phyloP scores from a whole-genome alignment of 768 basidiomycete genomes.

The Russula sp. region DNA sequence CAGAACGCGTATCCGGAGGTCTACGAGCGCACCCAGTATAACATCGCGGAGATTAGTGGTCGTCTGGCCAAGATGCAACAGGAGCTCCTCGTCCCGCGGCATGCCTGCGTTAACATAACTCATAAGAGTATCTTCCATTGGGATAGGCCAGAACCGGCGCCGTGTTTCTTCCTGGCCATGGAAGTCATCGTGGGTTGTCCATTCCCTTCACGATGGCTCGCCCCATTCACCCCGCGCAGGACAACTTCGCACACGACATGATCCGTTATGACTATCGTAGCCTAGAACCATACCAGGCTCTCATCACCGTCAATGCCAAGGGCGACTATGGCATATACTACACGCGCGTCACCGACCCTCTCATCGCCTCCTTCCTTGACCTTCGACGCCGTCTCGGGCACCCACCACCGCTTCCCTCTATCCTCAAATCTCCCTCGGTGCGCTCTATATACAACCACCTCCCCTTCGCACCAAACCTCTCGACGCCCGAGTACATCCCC shows the following conservation, averaged over 20 bases:
- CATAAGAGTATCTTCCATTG: constrained; percentile 85
- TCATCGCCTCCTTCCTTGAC: constrained; percentile 70
- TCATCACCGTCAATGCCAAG: constrained; percentile 67
- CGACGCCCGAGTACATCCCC: constrained; percentile 83
- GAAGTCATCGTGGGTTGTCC: constrained; percentile 78
- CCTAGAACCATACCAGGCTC: constrained; percentile 74
- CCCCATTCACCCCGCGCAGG: constrained; percentile 36
- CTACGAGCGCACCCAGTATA: constrained; percentile 86
- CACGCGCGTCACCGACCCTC: constrained; percentile 75
- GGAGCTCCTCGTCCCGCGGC: constrained; percentile 50
- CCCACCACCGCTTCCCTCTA: constrained; percentile 47
- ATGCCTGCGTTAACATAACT: constrained; percentile 60
- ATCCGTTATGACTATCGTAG: constrained; percentile 82
- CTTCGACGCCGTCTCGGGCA: constrained; percentile 55
- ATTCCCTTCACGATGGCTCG: background rate
- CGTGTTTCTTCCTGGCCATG: constrained; percentile 90
- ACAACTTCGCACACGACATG: constrained; percentile 96
- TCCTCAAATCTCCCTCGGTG: constrained; percentile 49
- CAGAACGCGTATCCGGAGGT: constrained; percentile 78
- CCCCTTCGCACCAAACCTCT: constrained; percentile 89
- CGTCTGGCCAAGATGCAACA: constrained; percentile 69
- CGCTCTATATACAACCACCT: constrained; percentile 60
- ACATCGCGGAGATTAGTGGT: constrained; percentile 90
- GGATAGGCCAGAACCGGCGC: constrained; percentile 63
- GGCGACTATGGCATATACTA: constrained; percentile 85